These are phyloP conservation scores for Clathrospora elynae DNA, from an alignment of 2,329 filamentous ascomycete genomes.

Conservation along the genomic window DNA sequence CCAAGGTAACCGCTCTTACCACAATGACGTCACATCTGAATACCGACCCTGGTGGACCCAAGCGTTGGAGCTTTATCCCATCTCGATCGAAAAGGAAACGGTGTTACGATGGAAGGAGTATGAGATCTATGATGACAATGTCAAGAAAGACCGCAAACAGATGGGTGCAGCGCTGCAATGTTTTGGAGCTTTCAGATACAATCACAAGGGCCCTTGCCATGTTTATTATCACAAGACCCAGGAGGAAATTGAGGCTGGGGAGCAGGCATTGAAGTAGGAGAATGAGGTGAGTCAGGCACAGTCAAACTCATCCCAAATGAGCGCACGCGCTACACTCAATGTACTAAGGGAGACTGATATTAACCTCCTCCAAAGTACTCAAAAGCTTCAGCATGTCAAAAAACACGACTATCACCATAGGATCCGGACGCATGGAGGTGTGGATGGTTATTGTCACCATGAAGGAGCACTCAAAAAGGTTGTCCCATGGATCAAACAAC, in stretches of 20 bases:
- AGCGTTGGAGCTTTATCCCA: too few relatives aligned
- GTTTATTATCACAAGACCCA: slow-evolving; percentile 1
- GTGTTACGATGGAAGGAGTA: too few relatives aligned
- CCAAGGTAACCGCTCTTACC: too few relatives aligned
- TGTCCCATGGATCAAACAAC: slow-evolving; percentile 7
- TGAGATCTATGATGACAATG: not conserved
- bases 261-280: not conserved
- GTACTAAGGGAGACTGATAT: not conserved
- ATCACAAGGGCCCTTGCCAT: slow-evolving; percentile 7
- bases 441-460: slow-evolving; percentile 5
- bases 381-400: slow-evolving; percentile 2
- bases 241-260: not conserved
- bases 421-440: not conserved
- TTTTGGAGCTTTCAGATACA: slow-evolving; percentile 8
- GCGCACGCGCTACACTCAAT: not conserved
- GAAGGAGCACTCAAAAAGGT: slow-evolving; percentile 8
- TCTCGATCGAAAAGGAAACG: too few relatives aligned
- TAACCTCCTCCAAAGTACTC: not conserved
- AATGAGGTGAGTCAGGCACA: not conserved
- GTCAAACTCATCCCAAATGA: not conserved
- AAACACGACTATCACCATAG: slow-evolving; percentile 5
- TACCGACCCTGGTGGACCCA: too few relatives aligned
- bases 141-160: slow-evolving; percentile 3
- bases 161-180: slow-evolving; percentile 3
- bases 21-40: too few relatives aligned